Evolutionary conservation across 148 eudicot species (phyloP), one percentile per base, ranked within the genome.

Genomic region (Hydrangea macrophylla): DNA sequence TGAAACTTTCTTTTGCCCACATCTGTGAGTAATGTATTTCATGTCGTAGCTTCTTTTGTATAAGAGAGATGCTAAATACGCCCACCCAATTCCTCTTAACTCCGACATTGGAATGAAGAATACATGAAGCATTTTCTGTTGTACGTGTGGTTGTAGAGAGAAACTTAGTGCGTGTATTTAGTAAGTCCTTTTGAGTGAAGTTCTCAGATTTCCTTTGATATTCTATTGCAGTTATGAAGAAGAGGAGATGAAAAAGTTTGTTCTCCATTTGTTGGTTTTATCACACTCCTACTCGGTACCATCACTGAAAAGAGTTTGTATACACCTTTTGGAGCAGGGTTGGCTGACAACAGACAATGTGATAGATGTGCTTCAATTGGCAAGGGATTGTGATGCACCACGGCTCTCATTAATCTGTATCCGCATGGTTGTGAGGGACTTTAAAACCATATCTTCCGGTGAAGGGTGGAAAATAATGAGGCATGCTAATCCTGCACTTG

Each of bases 401-500:
- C 78, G 90, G 45, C 94, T 91, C 39, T 51, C 76, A 50, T 73
- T 88, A 22, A 68, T 72, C 33, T 88, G 97, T 50, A 20, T 73
- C 23, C 85, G 76, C 24, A 82, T 88, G 88, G 75, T 86, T 33
- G 75, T 91, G 32, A 78, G 67, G 70, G 75, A 85, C 75, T 91
- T 88, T 62, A 88, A 74, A 77, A 57, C 77, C 37, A 73, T 88
- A 67, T 83, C 92, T 18, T 72, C 80, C 13, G 79, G 92, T 3
- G 92, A 84, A 59, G 97, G 91, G 26, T 91, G 97, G 97, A 91
- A 88, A 75, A 86, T 81, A 20, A 88, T 91, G 97, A 86, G 70
- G 65, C 76, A 74, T 36, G 83, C 78, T 12, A 67, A 88, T 78
- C 92, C 97, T 26, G 71, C 70, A 22, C 89, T 91, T 22, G 97